These are phyloP conservation scores for Arthroderma sp. DNA, from an alignment of 2,329 filamentous ascomycete species.

Conservation along the genomic window DNA sequence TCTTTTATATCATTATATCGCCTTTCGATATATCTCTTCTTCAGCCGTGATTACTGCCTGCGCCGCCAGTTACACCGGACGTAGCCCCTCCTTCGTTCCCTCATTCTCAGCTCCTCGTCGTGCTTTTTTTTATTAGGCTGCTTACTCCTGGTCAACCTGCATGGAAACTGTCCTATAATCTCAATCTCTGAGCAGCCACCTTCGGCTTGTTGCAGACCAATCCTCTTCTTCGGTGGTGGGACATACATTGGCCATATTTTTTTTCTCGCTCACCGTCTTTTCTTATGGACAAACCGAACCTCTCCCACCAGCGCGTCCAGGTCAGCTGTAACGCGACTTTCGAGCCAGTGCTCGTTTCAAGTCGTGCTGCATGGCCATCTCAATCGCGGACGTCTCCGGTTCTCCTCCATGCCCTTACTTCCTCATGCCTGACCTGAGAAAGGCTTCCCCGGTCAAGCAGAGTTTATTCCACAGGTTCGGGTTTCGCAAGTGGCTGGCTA, in stretches of 20 bases:
- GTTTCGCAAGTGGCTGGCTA: conserved; percentile 30
- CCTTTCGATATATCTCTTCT: too few species aligned
- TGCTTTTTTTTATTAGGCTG: too few species aligned
- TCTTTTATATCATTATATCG: too few species aligned
- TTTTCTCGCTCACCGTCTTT: conserved; percentile 1
- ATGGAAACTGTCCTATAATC: too few species aligned
- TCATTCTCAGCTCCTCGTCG: too few species aligned
- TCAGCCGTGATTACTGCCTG: too few species aligned
- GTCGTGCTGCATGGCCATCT: conserved; percentile 29
- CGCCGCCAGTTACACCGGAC: too few species aligned
- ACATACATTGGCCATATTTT: not conserved
- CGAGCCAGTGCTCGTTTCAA: conserved; percentile 16
- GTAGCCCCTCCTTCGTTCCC: too few species aligned
- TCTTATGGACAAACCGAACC: conserved; percentile 25
- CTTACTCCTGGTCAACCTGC: too few species aligned
- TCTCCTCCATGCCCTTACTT: conserved; percentile 23
- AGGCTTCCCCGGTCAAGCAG: conserved; percentile 23
- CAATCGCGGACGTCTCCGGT: conserved; percentile 26
- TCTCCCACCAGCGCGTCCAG: conserved; percentile 22
- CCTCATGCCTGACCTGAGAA: conserved; percentile 23
- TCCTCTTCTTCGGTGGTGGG: not conserved
- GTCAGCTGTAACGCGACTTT: conserved; percentile 19
- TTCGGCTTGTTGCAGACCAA: not conserved
- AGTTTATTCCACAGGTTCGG: conserved; percentile 36
- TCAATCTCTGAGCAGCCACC: too few species aligned